These are phyloP conservation scores for Aspergillus japonicus DNA, from an alignment of 2,329 filamentous ascomycete species.

Conservation along the genomic window DNA sequence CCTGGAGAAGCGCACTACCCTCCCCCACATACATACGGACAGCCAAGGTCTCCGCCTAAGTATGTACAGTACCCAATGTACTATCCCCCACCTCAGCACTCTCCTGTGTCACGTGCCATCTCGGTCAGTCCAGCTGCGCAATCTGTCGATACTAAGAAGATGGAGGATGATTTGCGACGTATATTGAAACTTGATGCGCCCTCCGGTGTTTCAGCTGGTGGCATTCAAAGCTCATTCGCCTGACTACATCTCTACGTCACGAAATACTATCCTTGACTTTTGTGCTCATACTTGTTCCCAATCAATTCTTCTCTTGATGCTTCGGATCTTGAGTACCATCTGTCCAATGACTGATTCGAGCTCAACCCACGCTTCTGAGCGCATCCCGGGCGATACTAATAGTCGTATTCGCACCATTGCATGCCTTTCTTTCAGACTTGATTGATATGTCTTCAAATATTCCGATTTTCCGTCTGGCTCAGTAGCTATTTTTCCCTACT, in stretches of 20 bases:
- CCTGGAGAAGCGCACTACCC: conserved; percentile 21
- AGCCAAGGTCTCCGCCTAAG: conserved; percentile 20
- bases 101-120: conserved; percentile 22
- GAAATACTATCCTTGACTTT: background rate
- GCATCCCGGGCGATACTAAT: background rate
- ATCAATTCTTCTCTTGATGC: background rate
- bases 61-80: conserved; percentile 18
- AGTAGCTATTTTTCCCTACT: background rate
- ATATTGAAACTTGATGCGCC: conserved; percentile 47
- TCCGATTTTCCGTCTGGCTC: background rate
- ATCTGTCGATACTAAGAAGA: conserved; percentile 42
- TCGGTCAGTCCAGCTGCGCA: conserved; percentile 26
- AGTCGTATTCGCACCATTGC: background rate
- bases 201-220: conserved; percentile 28
- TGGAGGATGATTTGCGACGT: conserved; percentile 50
- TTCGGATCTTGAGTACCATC: background rate
- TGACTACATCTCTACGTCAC: conserved; percentile 16
- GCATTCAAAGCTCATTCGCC: conserved; percentile 36
- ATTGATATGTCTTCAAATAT: background rate
- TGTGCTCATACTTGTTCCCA: background rate
- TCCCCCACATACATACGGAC: conserved; percentile 22
- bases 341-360: background rate
- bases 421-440: background rate
- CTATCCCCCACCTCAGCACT: conserved; percentile 24
- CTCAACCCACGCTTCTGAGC: background rate